Evolutionary conservation across 2,329 filamentous ascomycete species (phyloP), one percentile per base, ranked within the genome.

Genomic region (Hypoxylon sp.): DNA sequence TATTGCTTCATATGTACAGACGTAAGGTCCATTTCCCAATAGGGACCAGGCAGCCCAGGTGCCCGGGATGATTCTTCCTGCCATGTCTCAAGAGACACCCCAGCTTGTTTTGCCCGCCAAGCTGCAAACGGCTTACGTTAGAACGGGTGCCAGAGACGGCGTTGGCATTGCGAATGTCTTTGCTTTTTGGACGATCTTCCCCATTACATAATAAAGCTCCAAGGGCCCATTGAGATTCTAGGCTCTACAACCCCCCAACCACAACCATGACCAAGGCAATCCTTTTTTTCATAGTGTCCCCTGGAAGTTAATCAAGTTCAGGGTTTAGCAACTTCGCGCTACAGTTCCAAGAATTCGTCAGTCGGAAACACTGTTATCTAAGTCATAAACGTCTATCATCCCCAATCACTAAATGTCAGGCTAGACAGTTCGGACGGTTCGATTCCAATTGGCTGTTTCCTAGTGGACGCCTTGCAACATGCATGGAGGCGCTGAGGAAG

Each of bases 1-100:
- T 33, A 44, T 49, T n/a, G 36, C 53, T 38, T 48, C 16, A 20
- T 63, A 51, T 40, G 50, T 24, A 32, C 49, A 49, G 50, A 54
- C n/a, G 28, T 45, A 45, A 5, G 46, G 54, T 48, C 48, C 52
- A 32, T 28, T 51, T 14, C 45, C 30, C 8, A 56, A 11, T 60
- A 69, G 46, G 67, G 64, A 58, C 64, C 55, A 64, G 67, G 62
- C 20, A 64, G 64, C 54, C 64, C 55, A 64, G 67, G 62, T 24
- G 48, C 30, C 36, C 68, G 68, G 62, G 38, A 67, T 58, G 44
- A 66, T 64, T 51, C 45, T 55, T 26, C 51, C 53, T 52, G 44
- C 30, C 42, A 58, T 66, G 68, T 70, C 65, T 70, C 57, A 68
- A 42, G n/a, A 60, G 57, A 32, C 49, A 24, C 24, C 36, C 50